Base-by-base conservation (phyloP, 2,329 filamentous ascomycete genomes). In the Acrocalymma vagum region DNA sequence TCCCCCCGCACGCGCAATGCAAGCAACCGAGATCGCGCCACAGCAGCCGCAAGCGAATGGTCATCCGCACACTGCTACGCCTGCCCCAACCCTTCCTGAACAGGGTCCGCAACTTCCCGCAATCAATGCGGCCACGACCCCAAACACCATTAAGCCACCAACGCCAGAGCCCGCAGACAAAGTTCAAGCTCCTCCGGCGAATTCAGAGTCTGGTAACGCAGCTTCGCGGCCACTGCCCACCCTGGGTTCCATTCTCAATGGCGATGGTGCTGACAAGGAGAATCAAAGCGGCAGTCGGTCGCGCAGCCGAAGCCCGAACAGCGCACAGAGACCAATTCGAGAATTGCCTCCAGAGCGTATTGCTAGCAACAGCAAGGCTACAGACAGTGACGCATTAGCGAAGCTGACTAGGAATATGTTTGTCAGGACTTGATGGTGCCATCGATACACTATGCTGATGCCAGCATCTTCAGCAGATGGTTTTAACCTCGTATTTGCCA, bases 171-270 rank as follows among this genome's bases (percentile, higher is more conserved):
- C 55, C 5, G 41, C 58, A 3, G 60, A 67, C 77, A 61, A 72
- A 73, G 22, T 72, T 63, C 45, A 72, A 51, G 29, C 72, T 59
- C n/a, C n/a, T n/a, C 58, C 72, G 67, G 67, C 50, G 76, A 76
- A 53, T 3, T 29, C 55, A 9, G 65, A 70, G 24, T 42, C 58
- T 3, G 51, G 50, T 29, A 33, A 49, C 18, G 51, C 58, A 25
- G 47, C 58, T 1, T 63, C 64, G 22, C 67, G 67, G 29, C 71
- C 71, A 2, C 80, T 84, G 18, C 82, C 82, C 6, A 63, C 55
- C 6, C 51, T 66, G 2, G 59, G 60, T 9, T 65, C 64, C 1
- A 56, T 68, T 17, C 58, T 68, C 26, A 68, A 68, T 40, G 59
- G 52, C 20, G 58, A 63, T 9, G 58, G 57, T 14, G 48, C 54